phyloP scores from a whole-genome alignment of 225 moss, liverwort and hornwort genomes.

The Polytrichum commune region DNA sequence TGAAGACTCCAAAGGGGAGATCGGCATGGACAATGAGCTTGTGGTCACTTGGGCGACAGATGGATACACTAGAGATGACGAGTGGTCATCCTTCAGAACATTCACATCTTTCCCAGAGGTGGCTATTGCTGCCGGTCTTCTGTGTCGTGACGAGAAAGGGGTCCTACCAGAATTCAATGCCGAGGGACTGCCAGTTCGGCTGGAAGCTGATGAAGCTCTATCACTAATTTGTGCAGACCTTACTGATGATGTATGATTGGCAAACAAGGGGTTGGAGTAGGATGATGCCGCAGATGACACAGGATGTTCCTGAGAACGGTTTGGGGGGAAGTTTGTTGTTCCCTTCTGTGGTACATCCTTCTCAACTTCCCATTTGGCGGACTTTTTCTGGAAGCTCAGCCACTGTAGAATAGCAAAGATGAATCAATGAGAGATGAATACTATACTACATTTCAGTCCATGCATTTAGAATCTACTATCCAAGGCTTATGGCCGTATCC shows the following conservation, averaged over 20 bases:
- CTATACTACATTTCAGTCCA: too few species aligned
- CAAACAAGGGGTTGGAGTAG: slow-evolving; percentile 90
- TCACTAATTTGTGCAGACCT: slow-evolving; percentile 30
- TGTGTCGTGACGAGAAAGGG: slow-evolving; percentile 29
- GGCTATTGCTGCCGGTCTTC: slow-evolving; percentile 13
- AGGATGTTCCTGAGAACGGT: slow-evolving; percentile 43
- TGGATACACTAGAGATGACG: slow-evolving; percentile 41
- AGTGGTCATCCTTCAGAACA: slow-evolving; percentile 48
- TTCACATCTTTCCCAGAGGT: slow-evolving; percentile 24
- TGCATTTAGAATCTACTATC: too few species aligned
- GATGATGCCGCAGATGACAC: slow-evolving; percentile 77
- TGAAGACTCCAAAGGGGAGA: slow-evolving; percentile 28
- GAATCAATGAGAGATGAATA: background rate
- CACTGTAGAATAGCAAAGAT: slow-evolving; percentile 58
- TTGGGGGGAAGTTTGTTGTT: slow-evolving; percentile 34
- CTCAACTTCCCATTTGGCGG: slow-evolving; percentile 75
- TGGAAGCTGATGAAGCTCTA: slow-evolving; percentile 28
- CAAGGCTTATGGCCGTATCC: too few species aligned
- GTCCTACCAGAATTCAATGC: slow-evolving; percentile 20
- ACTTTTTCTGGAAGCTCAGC: slow-evolving; percentile 89
- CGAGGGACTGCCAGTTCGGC: slow-evolving; percentile 27
- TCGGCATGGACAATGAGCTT: slow-evolving; percentile 14
- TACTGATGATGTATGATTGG: slow-evolving; percentile 55
- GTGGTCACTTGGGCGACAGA: slow-evolving; percentile 5
- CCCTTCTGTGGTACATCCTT: slow-evolving; percentile 41